phyloP scores from a whole-genome alignment of 2,329 filamentous ascomycete genomes.

The Monosporascus cannonballus region DNA sequence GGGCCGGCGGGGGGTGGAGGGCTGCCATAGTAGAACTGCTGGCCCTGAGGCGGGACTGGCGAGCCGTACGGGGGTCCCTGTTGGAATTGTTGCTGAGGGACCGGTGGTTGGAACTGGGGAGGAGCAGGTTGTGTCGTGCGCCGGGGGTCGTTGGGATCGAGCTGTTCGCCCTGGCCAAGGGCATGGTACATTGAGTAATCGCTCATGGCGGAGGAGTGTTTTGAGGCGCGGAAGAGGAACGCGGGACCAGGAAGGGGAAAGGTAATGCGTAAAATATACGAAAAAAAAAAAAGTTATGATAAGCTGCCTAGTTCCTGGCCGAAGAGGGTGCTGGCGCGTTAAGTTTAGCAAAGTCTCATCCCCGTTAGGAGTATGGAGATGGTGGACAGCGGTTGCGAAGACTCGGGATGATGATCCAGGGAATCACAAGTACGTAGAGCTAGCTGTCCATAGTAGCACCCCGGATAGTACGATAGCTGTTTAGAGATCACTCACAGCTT shows the following conservation, averaged over 20 bases:
- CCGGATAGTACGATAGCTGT: too few species aligned
- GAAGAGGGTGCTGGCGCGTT: background rate
- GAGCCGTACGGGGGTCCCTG: conserved; percentile 35
- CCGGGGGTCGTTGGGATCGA: conserved; percentile 50
- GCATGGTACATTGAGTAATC: conserved; percentile 51
- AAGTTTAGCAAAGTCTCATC: background rate
- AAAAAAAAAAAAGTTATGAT: background rate
- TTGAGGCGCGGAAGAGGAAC: background rate
- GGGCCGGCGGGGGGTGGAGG: conserved; percentile 26
- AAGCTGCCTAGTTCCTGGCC: background rate
- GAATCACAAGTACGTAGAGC: background rate
- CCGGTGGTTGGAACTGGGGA: conserved; percentile 50
- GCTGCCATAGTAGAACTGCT: conserved; percentile 33
- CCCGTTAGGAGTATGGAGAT: background rate
- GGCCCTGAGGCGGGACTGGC: conserved; percentile 26
- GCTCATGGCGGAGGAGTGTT: conserved; percentile 38
- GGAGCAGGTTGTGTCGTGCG: conserved; percentile 42
- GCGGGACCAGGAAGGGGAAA: too few species aligned
- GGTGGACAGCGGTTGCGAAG: too few species aligned
- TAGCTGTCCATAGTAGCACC: background rate
- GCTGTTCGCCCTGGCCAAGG: conserved; percentile 48
- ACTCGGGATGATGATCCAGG: background rate
- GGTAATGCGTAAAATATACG: too few species aligned
- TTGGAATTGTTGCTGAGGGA: conserved; percentile 49
- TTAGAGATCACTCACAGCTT: background rate